Percentiles rank a stretch among this genome's conserved stretches.
Conservation (phyloP, 2,329 filamentous ascomycete genomes). For the Fusarium chlamydosporum region DNA sequence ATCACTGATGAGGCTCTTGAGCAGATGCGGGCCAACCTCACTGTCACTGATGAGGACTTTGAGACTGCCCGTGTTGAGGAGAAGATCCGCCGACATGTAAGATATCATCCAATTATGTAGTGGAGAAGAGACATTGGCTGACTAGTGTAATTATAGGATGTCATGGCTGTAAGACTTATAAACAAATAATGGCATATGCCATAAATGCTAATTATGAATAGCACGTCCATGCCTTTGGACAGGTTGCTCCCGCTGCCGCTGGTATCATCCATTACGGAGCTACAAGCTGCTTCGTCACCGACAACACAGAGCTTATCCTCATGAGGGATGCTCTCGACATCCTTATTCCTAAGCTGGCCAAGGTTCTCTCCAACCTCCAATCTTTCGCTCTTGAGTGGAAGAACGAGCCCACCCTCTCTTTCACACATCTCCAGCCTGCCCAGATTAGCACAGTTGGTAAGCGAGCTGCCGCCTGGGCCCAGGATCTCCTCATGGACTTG, state of each 20-base stretch:
- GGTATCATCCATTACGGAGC: slow-evolving; percentile 38
- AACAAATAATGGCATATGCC: neutral
- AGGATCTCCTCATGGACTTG: slow-evolving; percentile 39
- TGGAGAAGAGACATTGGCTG: neutral
- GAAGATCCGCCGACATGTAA: slow-evolving; percentile 35
- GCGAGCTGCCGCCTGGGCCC: slow-evolving; percentile 34
- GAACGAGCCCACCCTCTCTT: slow-evolving; percentile 30
- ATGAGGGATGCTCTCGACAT: slow-evolving; percentile 34
- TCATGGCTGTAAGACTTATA: slow-evolving; percentile 23
- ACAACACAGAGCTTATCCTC: slow-evolving; percentile 39
- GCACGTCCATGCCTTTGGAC: slow-evolving; percentile 31
- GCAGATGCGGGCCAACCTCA: slow-evolving; percentile 35
- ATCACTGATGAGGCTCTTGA: slow-evolving; percentile 40
- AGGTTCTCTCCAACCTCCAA: slow-evolving; percentile 37
- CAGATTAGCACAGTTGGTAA: slow-evolving; percentile 42
- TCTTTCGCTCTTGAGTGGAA: slow-evolving; percentile 34
- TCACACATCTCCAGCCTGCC: slow-evolving; percentile 28
- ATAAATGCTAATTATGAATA: slow-evolving; percentile 3
- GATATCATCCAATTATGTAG: neutral
- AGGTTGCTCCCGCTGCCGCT: slow-evolving; percentile 33
- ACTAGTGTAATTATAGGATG: slow-evolving; percentile 19
- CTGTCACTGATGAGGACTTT: slow-evolving; percentile 36
- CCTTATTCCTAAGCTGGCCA: slow-evolving; percentile 34
- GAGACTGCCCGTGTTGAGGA: slow-evolving; percentile 39
- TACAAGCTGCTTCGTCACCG: slow-evolving; percentile 34